A percentile compares a stretch with the other conserved stretches of the same genome.
Conservation (phyloP, 495 filamentous ascomycete genomes). For the Aspergillus mulundensis region DNA sequence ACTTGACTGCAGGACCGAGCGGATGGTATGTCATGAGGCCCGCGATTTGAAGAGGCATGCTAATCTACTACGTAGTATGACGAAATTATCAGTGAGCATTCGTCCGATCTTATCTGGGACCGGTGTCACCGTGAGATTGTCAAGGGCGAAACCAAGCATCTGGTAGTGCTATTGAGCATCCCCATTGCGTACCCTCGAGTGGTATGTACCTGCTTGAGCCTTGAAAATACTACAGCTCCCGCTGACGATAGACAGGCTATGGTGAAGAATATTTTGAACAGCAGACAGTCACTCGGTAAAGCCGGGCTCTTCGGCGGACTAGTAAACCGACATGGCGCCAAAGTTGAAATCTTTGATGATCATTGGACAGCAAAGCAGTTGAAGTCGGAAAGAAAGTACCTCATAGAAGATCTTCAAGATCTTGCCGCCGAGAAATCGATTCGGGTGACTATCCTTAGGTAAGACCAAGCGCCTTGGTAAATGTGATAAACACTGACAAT, state of each 20-base stretch:
- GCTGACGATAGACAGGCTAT: conserved; percentile 45
- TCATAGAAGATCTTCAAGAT: conserved; percentile 86
- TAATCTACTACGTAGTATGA: conserved; percentile 49
- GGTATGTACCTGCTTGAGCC: conserved; percentile 37
- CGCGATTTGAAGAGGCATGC: conserved; percentile 3
- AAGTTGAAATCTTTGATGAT: conserved; percentile 91
- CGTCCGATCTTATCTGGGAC: conserved; percentile 80
- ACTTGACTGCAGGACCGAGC: conserved; percentile 86
- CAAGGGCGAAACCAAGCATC: conserved; percentile 79
- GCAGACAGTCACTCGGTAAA: conserved; percentile 80
- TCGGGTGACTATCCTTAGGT: conserved; percentile 83
- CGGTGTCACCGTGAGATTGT: conserved; percentile 75
- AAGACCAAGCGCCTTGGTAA: conserved; percentile 12
- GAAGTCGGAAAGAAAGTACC: conserved; percentile 79
- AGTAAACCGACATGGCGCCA: conserved; percentile 85
- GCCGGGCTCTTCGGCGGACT: conserved; percentile 75
- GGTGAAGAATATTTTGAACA: conserved; percentile 72
- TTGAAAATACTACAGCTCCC: conserved; percentile 9
- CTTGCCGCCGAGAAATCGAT: conserved; percentile 87
- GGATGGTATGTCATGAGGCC: conserved; percentile 49
- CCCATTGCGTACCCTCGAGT: conserved; percentile 93
- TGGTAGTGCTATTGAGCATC: conserved; percentile 79
- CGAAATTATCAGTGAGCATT: conserved; percentile 73
- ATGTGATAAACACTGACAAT: neutral
- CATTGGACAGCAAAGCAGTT: conserved; percentile 97